Evolutionary conservation across 164 flowering plant species (phyloP).

Genomic region (Vitis labrusca): DNA sequence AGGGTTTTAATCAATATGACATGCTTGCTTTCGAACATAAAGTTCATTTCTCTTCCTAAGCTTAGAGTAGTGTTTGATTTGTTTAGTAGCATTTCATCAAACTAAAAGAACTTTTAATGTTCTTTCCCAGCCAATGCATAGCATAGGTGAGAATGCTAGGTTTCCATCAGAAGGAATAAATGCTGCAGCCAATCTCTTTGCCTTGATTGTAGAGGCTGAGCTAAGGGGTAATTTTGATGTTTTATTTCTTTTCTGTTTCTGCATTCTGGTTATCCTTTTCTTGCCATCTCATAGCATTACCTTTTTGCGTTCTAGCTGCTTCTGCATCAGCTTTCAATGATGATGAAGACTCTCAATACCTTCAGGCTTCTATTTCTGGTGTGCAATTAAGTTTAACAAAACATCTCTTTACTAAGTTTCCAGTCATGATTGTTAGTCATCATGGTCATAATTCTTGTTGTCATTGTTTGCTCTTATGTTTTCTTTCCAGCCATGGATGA

Average conservation of each 20-base stretch:
- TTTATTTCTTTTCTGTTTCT: neutral
- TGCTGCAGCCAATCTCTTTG: slow-evolving; percentile 72
- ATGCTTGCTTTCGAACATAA: too few species aligned
- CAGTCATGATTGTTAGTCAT: neutral
- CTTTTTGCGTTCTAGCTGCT: slow-evolving; percentile 58
- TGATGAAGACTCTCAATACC: slow-evolving; percentile 51
- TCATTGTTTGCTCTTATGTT: slow-evolving; percentile 4
- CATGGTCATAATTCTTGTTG: neutral
- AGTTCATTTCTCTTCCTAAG: neutral
- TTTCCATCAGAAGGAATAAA: slow-evolving; percentile 70
- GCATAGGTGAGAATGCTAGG: slow-evolving; percentile 25
- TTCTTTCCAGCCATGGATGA: slow-evolving; percentile 84
- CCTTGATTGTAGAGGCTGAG: slow-evolving; percentile 75
- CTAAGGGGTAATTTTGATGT: slow-evolving; percentile 55
- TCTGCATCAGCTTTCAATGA: slow-evolving; percentile 69
- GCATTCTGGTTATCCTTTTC: neutral
- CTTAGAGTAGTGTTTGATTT: neutral
- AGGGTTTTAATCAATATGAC: too few species aligned
- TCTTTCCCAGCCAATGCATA: slow-evolving; percentile 51
- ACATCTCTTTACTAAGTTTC: neutral
- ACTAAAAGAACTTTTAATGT: neutral
- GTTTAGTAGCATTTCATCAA: neutral
- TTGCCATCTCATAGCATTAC: neutral
- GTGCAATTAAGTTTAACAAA: slow-evolving; percentile 12
- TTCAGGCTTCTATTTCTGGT: slow-evolving; percentile 86